Base-by-base conservation (phyloP, 345 rosid genomes). In the Ceriops zippeliana region DNA sequence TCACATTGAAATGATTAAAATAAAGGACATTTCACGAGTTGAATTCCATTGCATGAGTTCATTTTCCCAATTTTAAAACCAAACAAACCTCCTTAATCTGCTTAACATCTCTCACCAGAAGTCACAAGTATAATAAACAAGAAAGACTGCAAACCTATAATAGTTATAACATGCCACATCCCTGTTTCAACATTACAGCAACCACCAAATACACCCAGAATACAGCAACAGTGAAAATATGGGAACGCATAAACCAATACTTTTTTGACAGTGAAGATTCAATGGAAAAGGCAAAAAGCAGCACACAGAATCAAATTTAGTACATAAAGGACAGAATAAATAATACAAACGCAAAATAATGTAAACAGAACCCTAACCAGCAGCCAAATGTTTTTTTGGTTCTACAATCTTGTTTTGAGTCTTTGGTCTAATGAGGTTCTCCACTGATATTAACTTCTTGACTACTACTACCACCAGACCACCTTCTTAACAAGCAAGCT, bases 401-500 rank as follows among this genome's bases (percentile, higher is more conserved):
- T 37, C 34, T 13, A 73, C 57, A 56, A 17, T 52, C 32, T 68
- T 63, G 38, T 21, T 27, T 56, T 24, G 59, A 30, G 51, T 53
- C 70, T 30, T 65, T 35, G 28, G 19, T 67, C 65, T 69, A 70
- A 67, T 65, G 73, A 56, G 59, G 28, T 56, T 56, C 13, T 56
- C 59, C 24, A 56, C 31, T 4, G 31, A 34, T 2, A 70, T 66
- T 65, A 70, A 67, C 76, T 72, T 68, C 80, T 75, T 51, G 87
- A 64, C 81, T 74, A 72, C 75, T 67, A 65, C 80, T 84, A 70
- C 87, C 82, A 65, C 83, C 68, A 42, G 78, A 79, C 77, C 91
- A 83, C 75, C 86, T 84, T 70, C 96, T 83, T 73, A 87, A 79
- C 59, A 92, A 84, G 85, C 96, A 90, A 79, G 96, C 87, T 27